Evolutionary conservation across 2,329 filamentous ascomycete genomes (phyloP).

Genomic region (Fusarium papillatum): DNA sequence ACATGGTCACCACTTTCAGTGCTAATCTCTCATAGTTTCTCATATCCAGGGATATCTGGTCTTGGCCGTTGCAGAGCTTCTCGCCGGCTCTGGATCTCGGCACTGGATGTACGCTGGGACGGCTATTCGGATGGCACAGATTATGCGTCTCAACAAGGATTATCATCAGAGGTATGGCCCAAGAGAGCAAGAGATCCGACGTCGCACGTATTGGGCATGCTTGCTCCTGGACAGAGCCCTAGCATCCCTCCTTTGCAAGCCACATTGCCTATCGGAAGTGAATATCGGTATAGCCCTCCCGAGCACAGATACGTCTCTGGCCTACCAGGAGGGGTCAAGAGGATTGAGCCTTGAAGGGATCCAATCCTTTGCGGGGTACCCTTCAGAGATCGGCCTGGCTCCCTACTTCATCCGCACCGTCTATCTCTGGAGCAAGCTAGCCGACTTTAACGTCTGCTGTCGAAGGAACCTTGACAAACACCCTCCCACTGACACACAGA

Average conservation of each 20-base stretch:
- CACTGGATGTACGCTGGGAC: neutral
- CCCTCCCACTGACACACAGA: neutral
- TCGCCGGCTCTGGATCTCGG: neutral
- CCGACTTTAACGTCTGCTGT: neutral
- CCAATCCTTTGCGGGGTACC: neutral
- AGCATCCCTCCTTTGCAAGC: neutral
- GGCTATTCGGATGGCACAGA: neutral
- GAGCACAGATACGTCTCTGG: neutral
- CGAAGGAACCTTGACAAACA: neutral
- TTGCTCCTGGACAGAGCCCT: neutral
- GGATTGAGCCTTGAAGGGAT: neutral
- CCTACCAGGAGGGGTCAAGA: neutral
- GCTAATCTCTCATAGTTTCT: neutral
- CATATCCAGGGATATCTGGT: neutral
- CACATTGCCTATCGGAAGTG: neutral
- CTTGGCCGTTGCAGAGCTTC: neutral
- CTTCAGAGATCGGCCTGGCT: neutral
- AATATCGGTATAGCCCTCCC: neutral
- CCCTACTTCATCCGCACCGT: neutral
- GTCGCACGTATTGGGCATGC: neutral
- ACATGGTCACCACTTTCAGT: neutral
- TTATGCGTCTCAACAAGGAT: neutral
- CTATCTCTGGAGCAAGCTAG: neutral
- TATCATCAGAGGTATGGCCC: neutral
- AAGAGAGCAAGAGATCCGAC: neutral